Base-by-base conservation (phyloP, 768 basidiomycete species). In the Phanerochaete carnosa region DNA sequence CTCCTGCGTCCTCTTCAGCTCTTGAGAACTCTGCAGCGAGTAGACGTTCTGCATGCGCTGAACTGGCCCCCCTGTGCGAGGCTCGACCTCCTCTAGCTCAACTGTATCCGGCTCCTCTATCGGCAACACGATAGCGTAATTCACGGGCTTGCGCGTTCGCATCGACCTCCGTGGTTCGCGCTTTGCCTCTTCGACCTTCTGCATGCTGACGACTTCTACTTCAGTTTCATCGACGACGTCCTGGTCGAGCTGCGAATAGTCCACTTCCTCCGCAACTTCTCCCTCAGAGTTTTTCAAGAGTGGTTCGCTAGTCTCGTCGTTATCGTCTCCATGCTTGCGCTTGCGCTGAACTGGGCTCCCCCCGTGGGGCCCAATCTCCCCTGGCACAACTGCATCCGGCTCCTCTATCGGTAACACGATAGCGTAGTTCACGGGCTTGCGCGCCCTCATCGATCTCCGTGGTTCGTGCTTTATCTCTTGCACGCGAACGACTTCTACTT, bases 251-350 rank as follows among this genome's bases (percentile, higher is more conserved):
- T 64, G 63, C 29, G 63, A 62, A 29, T 65, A 35, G 8, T 7
- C 33, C 33, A 15, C 33, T 35, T 35, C 33, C 33, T 35, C 33
- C 33, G 33, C 15, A 15, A 15, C 15, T 35, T 35, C 33, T 35
- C 33, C 15, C 33, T 35, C 33, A 35, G 15, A 57, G 54, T 73
- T 70, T 3, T 66, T 62, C 4, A 45, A 15, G 30, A n/a, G 63
- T 1, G 57, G 25, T n/a, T 19, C 19, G 39, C 19, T 19, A 9
- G 8, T 4, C 16, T 43, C 39, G 19, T 43, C 39, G 39, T 19
- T 43, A 19, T 43, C 39, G 16, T 51, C 51, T 46, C 59, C 72
- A 45, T 70, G 70, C 22, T 68, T 61, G 26, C 69, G 73, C 59
- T 75, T 77, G 11, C 19, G 8, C 39, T 43, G 11, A 19, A 35